Evolutionary conservation across 371 early-diverging fungal species (phyloP).

Genomic region (Umbelopsis sp.): DNA sequence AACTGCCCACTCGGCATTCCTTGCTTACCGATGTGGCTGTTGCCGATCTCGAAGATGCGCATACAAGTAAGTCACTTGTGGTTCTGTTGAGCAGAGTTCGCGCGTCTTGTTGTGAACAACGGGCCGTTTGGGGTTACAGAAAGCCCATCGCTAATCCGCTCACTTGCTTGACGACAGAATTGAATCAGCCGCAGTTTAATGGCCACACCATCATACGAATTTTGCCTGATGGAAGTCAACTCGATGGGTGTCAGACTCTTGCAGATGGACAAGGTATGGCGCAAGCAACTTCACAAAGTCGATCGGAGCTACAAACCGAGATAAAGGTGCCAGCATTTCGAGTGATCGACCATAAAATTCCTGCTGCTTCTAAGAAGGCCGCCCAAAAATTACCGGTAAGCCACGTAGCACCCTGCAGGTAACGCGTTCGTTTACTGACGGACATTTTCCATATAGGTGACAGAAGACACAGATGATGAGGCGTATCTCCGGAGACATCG

Average conservation of each 20-base stretch:
- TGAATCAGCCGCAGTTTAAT: neutral
- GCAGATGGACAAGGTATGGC: too few relatives aligned
- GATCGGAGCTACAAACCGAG: constrained; percentile 16
- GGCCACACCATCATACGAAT: too few relatives aligned
- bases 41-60: constrained; percentile 25
- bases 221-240: too few relatives aligned
- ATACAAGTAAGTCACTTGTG: constrained; percentile 21
- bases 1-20: constrained; percentile 32
- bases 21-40: constrained; percentile 34
- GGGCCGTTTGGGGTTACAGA: too few relatives aligned
- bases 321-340: constrained; percentile 6
- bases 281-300: neutral
- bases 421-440: neutral
- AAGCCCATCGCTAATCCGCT: too few relatives aligned
- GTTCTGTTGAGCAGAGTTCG: neutral
- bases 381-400: neutral
- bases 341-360: constrained; percentile 8
- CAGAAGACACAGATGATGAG: constrained; percentile 36
- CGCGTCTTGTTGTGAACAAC: too few relatives aligned
- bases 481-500: constrained; percentile 66
- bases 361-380: neutral
- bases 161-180: neutral
- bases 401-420: neutral
- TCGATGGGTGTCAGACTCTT: too few relatives aligned
- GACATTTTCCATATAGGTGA: neutral